Percentiles rank a stretch among this genome's conserved stretches.
phyloP scores from a whole-genome alignment of 2,329 filamentous ascomycete genomes.

The Coleophoma cylindrospora region DNA sequence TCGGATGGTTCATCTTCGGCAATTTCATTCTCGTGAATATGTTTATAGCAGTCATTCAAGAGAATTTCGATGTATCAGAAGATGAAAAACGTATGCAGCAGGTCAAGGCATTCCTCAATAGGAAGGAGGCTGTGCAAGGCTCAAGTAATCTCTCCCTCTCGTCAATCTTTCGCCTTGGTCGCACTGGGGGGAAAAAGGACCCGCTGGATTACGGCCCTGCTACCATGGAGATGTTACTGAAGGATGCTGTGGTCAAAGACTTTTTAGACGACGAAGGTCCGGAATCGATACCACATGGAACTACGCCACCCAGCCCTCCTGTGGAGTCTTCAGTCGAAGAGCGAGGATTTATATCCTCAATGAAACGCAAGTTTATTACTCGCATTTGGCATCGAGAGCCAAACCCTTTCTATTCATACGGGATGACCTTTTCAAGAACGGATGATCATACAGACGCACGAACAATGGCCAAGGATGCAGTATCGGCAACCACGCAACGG shows the following conservation, averaged over 20 bases:
- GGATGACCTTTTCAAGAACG: constrained; percentile 58
- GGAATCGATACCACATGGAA: constrained; percentile 29
- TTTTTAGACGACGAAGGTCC: constrained; percentile 76
- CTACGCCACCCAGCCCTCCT: constrained; percentile 4
- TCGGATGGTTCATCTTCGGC: constrained; percentile 91
- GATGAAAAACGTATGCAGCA: constrained; percentile 97
- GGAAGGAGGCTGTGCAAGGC: constrained; percentile 74
- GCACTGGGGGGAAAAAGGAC: constrained; percentile 61
- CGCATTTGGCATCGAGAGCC: constrained; percentile 65
- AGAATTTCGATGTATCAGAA: constrained; percentile 98
- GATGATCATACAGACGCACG: constrained; percentile 80
- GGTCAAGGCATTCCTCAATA: constrained; percentile 88
- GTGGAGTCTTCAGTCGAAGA: constrained; percentile 29
- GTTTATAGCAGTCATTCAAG: constrained; percentile 99
- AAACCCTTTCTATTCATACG: constrained; percentile 90
- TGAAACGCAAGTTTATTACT: constrained; percentile 56
- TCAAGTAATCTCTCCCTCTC: constrained; percentile 72
- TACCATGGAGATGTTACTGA: constrained; percentile 92
- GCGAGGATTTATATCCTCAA: constrained; percentile 51
- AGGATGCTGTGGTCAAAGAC: constrained; percentile 90
- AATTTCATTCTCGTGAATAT: constrained; percentile 98
- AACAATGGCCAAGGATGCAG: constrained; percentile 85
- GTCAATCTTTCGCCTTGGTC: constrained; percentile 61
- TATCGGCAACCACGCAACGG: constrained; percentile 74
- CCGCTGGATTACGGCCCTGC: constrained; percentile 88